phyloP scores from a whole-genome alignment of 2,329 filamentous ascomycete species.

The Curvularia eragrostidis region DNA sequence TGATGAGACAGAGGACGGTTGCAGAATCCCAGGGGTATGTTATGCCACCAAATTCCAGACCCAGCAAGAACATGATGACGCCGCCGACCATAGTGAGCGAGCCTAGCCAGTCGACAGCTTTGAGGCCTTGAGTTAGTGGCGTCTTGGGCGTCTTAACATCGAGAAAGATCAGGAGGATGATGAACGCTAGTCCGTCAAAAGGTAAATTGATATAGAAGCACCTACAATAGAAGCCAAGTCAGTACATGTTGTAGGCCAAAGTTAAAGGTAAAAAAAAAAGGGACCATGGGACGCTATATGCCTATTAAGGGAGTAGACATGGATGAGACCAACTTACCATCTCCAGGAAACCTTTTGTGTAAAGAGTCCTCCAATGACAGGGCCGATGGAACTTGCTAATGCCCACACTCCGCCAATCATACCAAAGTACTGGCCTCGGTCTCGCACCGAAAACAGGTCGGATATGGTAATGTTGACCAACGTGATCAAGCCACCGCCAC shows the following conservation, averaged over 20 bases:
- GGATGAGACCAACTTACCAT: constrained; percentile 45
- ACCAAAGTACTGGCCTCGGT: constrained; percentile 67
- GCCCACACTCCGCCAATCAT: constrained; percentile 73
- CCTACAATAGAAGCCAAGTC: constrained; percentile 3
- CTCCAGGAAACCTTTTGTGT: constrained; percentile 69
- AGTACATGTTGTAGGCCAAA: background rate
- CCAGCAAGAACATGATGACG: constrained; percentile 85
- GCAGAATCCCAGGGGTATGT: constrained; percentile 75
- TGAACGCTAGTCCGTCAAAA: constrained; percentile 64
- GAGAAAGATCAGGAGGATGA: constrained; percentile 65
- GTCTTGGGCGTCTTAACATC: constrained; percentile 72
- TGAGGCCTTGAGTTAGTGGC: constrained; percentile 66
- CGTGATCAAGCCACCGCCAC: constrained; percentile 68
- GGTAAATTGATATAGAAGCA: constrained; percentile 71
- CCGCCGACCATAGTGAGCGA: constrained; percentile 73
- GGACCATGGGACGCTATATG: too few species aligned
- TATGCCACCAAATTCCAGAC: constrained; percentile 83
- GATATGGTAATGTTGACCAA: constrained; percentile 69
- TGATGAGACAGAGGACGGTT: constrained; percentile 76
- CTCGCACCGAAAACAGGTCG: constrained; percentile 67
- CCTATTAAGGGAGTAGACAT: too few species aligned
- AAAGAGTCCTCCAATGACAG: constrained; percentile 71
- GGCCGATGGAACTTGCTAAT: constrained; percentile 69
- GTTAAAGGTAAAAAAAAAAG: too few species aligned
- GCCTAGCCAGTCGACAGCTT: constrained; percentile 71